phyloP scores from a whole-genome alignment of 257 asterid genomes.

The Nicotiana undulata region DNA sequence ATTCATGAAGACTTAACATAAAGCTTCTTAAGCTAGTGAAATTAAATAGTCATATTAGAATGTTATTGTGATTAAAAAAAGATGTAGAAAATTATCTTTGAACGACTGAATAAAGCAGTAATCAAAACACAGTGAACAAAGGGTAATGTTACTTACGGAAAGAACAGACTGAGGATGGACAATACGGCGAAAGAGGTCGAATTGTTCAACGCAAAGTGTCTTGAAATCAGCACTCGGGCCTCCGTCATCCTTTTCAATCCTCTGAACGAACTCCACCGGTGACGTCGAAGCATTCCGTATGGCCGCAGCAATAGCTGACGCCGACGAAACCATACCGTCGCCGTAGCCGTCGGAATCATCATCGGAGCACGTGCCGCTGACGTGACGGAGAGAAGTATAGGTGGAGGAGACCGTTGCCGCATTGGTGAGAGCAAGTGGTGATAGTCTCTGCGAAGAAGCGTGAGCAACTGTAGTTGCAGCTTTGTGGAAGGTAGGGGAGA shows the following conservation, averaged over 20 bases:
- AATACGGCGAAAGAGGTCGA: slow-evolving; percentile 76
- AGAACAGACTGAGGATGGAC: slow-evolving; percentile 65
- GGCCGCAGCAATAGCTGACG: slow-evolving; percentile 68
- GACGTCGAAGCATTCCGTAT: slow-evolving; percentile 68
- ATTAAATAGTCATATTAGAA: not conserved
- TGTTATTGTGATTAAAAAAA: no score
- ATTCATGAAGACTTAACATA: not conserved
- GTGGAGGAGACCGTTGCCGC: slow-evolving; percentile 29
- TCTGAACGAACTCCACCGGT: slow-evolving; percentile 85
- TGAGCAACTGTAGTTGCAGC: slow-evolving; percentile 10
- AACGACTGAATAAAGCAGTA: not conserved
- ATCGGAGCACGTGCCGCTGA: slow-evolving; percentile 30
- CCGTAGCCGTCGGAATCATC: slow-evolving; percentile 19
- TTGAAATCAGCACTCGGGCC: slow-evolving; percentile 85
- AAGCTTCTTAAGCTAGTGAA: not conserved
- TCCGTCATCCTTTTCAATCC: slow-evolving; percentile 42
- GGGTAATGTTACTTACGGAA: slow-evolving; percentile 37
- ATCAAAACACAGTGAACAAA: not conserved
- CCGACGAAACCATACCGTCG: slow-evolving; percentile 55
- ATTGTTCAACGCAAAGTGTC: slow-evolving; percentile 77
- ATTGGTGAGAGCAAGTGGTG: slow-evolving; percentile 12
- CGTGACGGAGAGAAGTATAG: slow-evolving; percentile 34
- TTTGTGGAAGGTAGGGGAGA: slow-evolving; percentile 20
- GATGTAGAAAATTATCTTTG: not conserved
- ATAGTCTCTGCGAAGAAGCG: slow-evolving; percentile 39